phyloP scores from a whole-genome alignment of 768 basidiomycete genomes.

The Bullera alba region DNA sequence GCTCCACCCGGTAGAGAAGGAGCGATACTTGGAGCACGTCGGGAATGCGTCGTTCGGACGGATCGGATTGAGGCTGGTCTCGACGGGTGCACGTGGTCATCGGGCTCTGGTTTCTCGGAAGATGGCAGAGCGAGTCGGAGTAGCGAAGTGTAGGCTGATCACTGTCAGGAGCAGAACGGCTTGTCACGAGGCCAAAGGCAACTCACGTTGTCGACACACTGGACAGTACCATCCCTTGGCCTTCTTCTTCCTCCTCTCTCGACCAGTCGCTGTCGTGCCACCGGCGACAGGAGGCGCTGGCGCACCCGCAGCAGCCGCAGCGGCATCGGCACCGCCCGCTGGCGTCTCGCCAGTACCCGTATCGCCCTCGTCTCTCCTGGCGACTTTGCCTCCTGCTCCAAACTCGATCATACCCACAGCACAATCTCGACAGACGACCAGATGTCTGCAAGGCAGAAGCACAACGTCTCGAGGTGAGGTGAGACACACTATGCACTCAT shows the following conservation, averaged over 20 bases:
- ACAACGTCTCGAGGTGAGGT: slow-evolving; percentile 85
- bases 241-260: slow-evolving; percentile 71
- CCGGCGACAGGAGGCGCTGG: slow-evolving; percentile 36
- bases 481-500: slow-evolving; percentile 83
- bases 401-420: slow-evolving; percentile 97
- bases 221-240: slow-evolving; percentile 98
- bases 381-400: slow-evolving; percentile 79
- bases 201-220: slow-evolving; percentile 87
- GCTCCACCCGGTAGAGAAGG: slow-evolving; percentile 46
- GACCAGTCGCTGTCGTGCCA: slow-evolving; percentile 44
- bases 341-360: slow-evolving; percentile 24
- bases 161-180: not conserved
- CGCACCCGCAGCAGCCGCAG: slow-evolving; percentile 18
- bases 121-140: slow-evolving; percentile 60
- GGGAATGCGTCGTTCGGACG: slow-evolving; percentile 9
- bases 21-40: slow-evolving; percentile 19
- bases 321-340: slow-evolving; percentile 35
- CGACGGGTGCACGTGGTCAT: slow-evolving; percentile 16
- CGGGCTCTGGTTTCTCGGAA: slow-evolving; percentile 19
- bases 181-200: not conserved
- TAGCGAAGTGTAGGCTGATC: slow-evolving; percentile 75
- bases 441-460: slow-evolving; percentile 82
- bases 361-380: slow-evolving; percentile 52
- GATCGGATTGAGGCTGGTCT: slow-evolving; percentile 33
- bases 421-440: slow-evolving; percentile 92